Percentiles rank a stretch among this genome's conserved stretches.
phyloP scores from a whole-genome alignment of 768 basidiomycete genomes.

The Termitomyces sp. region DNA sequence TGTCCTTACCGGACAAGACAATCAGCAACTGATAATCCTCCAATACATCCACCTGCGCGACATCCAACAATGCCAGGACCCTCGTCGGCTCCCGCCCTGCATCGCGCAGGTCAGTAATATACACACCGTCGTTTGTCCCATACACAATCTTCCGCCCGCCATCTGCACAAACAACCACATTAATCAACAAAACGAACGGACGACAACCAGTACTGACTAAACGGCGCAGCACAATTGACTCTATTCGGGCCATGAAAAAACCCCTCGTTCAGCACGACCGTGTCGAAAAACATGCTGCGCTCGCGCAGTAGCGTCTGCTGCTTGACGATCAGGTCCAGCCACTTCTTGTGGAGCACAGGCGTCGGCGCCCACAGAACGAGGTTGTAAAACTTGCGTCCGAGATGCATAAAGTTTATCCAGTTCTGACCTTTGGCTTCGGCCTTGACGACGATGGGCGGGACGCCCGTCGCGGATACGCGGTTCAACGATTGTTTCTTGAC shows the following conservation, averaged over 20 bases:
- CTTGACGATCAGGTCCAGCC: slow-evolving; percentile 88
- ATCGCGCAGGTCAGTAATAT: slow-evolving; percentile 83
- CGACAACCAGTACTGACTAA: slow-evolving; percentile 71
- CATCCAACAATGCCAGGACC: slow-evolving; percentile 83
- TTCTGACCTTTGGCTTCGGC: slow-evolving; percentile 77
- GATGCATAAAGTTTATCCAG: slow-evolving; percentile 88
- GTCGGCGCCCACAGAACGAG: slow-evolving; percentile 90
- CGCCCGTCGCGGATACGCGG: slow-evolving; percentile 30
- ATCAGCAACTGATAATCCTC: slow-evolving; percentile 95
- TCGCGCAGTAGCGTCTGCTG: slow-evolving; percentile 85
- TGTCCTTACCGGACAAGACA: slow-evolving; percentile 84
- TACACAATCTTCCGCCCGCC: slow-evolving; percentile 84
- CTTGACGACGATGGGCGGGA: slow-evolving; percentile 46
- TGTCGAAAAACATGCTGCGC: slow-evolving; percentile 82
- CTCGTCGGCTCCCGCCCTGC: slow-evolving; percentile 77
- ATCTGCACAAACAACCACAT: slow-evolving; percentile 37
- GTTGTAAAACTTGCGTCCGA: slow-evolving; percentile 89
- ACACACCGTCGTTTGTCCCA: slow-evolving; percentile 97
- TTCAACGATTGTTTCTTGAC: slow-evolving; percentile 39
- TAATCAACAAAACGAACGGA: too few species aligned
- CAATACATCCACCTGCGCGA: slow-evolving; percentile 91
- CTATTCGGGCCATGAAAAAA: slow-evolving; percentile 83
- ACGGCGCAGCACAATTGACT: slow-evolving; percentile 88
- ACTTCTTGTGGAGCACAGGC: slow-evolving; percentile 81
- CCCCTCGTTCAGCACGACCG: slow-evolving; percentile 76